Base-by-base conservation (phyloP, 2,329 filamentous ascomycete species). In the Hypoxylon sp. region DNA sequence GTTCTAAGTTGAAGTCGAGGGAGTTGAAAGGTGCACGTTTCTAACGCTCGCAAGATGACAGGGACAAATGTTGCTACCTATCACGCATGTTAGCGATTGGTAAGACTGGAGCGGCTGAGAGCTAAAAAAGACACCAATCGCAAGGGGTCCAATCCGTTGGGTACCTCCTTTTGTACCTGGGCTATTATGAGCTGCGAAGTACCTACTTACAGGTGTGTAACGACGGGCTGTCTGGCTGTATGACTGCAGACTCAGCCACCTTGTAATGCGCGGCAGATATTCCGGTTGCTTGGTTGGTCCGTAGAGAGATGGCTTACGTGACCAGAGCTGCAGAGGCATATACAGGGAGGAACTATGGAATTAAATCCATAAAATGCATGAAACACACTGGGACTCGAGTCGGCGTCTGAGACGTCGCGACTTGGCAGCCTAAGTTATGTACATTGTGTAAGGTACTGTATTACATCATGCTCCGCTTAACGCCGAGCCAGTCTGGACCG, bases 111-210 rank as follows among this genome's bases (percentile, higher is more conserved):
- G 59, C 50, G 50, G 65, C 65, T 66, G 61, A 65, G 64, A 70
- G 58, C 61, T 68, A 64, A 62, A 55, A 70, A 66, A 30, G 50
- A 61, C 31, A 37, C 65, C 58, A 68, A 70, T 70, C 54, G 44
- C 50, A 66, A 64, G 13, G 37, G 42, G 37, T 13, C 53, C 49
- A n/a, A 59, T 70, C 58, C 57, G 33, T 64, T 17, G 33, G 61
- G 30, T 61, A 58, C 37, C 27, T 17, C 20, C 11, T 6, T 35
- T 48, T 13, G 49, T 46, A 20, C 37, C 37, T 31, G 25, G 8
- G 13, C 13, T 44, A 44, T 25, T 33, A 57, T 30, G 54, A 17
- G 30, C 3, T 17, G 22, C 37, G 31, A 57, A 31, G 54, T 46
- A 57, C 35, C 37, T 46, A 31, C 5, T 30, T 44, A 17, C 40